Evolutionary conservation across 257 asterid species (phyloP).

Genomic region (Penstemon eatonii): DNA sequence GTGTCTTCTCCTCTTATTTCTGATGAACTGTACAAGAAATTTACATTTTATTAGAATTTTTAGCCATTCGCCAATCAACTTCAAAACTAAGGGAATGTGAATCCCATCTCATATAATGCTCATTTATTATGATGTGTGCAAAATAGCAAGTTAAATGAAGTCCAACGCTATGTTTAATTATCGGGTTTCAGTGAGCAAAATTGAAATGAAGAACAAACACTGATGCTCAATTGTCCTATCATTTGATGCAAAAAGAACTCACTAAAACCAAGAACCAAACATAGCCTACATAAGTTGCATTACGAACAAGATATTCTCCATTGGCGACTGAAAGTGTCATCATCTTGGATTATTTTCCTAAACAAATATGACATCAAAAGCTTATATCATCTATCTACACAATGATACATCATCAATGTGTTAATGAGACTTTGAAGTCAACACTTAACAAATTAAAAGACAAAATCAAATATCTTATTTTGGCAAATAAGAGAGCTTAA

Average conservation of each 20-base stretch:
- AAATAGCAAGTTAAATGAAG: neutral
- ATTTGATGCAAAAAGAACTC: neutral
- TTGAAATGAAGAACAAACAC: too few species aligned
- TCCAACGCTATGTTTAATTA: too few species aligned
- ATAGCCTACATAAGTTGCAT: neutral
- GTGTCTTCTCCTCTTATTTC: slow-evolving; percentile 35
- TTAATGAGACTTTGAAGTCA: neutral
- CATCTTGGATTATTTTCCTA: slow-evolving; percentile 6
- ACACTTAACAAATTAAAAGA: slow-evolving; percentile 1
- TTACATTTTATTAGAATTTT: slow-evolving; percentile 17
- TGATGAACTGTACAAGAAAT: slow-evolving; percentile 43
- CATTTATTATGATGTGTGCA: neutral
- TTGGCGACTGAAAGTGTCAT: neutral
- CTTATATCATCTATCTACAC: neutral
- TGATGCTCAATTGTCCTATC: too few species aligned
- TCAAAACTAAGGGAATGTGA: neutral
- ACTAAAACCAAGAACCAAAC: neutral
- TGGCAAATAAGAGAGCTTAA: neutral
- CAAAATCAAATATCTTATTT: slow-evolving; percentile 15
- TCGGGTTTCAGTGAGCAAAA: too few species aligned
- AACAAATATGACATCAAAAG: neutral
- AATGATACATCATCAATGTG: too few species aligned
- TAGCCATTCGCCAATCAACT: slow-evolving; percentile 16
- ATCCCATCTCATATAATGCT: neutral
- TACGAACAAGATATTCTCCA: too few species aligned